Evolutionary conservation across 1,139 yeast genomes (phyloP).

Genomic region (Geotrichum bryndzae): DNA sequence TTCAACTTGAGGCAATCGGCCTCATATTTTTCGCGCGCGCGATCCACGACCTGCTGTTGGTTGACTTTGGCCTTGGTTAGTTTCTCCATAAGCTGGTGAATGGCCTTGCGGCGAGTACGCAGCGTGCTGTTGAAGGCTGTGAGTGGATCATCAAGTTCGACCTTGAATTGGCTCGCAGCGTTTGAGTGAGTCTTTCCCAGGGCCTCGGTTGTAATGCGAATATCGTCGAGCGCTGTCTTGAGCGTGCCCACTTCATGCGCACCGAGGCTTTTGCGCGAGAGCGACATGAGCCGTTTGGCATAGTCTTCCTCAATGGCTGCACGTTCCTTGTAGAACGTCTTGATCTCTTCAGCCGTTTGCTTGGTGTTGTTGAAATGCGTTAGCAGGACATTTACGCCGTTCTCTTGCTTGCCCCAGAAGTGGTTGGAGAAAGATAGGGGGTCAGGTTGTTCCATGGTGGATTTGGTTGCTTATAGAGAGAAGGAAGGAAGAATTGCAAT

Average conservation of each 20-base stretch:
- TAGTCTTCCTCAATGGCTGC: constrained; percentile 69
- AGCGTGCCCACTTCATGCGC: constrained; percentile 54
- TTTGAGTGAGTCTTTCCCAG: constrained; percentile 45
- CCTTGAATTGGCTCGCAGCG: constrained; percentile 42
- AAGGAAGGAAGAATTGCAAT: neutral
- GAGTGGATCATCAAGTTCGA: constrained; percentile 42
- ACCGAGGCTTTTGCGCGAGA: constrained; percentile 52
- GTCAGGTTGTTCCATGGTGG: constrained; percentile 5
- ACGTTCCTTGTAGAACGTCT: constrained; percentile 41
- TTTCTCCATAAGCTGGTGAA: constrained; percentile 43
- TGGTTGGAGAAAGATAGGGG: constrained; percentile 41
- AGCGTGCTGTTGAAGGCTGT: constrained; percentile 40
- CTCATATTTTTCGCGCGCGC: constrained; percentile 49
- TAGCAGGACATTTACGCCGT: constrained; percentile 45
- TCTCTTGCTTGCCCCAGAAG: constrained; percentile 51
- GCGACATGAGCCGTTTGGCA: constrained; percentile 39
- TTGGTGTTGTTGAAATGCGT: constrained; percentile 48
- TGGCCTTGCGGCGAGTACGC: constrained; percentile 43
- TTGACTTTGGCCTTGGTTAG: constrained; percentile 39
- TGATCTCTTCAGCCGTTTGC: constrained; percentile 43
- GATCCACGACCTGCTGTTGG: constrained; percentile 39
- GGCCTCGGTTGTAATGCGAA: constrained; percentile 51
- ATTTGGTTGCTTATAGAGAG: neutral
- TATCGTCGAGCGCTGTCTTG: constrained; percentile 53
- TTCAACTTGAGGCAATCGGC: constrained; percentile 55